Evolutionary conservation across 31 red algal genomes (phyloP), one percentile per base, ranked within the genome.

Genomic region (Endocladia muricata): DNA sequence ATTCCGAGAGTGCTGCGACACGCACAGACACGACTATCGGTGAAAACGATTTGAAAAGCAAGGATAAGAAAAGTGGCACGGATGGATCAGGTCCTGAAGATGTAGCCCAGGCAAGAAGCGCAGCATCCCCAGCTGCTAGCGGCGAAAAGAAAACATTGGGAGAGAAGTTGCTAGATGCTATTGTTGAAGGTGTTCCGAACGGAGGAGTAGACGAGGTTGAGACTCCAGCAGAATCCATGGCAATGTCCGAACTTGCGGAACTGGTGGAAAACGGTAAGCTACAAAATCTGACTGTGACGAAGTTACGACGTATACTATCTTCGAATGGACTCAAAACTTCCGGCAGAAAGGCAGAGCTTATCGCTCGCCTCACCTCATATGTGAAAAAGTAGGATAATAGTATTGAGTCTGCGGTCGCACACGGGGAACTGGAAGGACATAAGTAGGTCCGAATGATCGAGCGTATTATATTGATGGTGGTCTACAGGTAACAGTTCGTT

Each of bases 261-360:
- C 73, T 87, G 2, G 83, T 87, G 13, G 63, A 77, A 3, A 59
- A 61, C 34, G 83, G 83, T 17, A 87, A 87, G 31, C 51, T 89
- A 43, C 80, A 89, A 60, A 81, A 74, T 28, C 58, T 89, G 42
- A 89, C 85, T 31, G 85, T 89, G n/a, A 74, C 69, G 9, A 89
- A 89, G 41, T 60, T 89, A 3, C 65, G 76, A 3, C 54, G 75
- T 4, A 41, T 89, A 21, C 49, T 89, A 34, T 62, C 85, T 32
- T 57, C 57, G 25, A 78, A 89, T 61, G 61, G 49, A 57, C 58
- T 89, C 44, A 89, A 89, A 51, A 89, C 85, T 39, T 81, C 85
- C 2, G 85, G 85, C 2, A 38, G 85, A 13, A 89, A 89, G 35
- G 55, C 85, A 38, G 85, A 89, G 47, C 43, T 89, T 30, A 74